These are phyloP conservation scores for Volvariella surrecta DNA, from an alignment of 1,284 basidiomycete genomes.

Conservation along the genomic window DNA sequence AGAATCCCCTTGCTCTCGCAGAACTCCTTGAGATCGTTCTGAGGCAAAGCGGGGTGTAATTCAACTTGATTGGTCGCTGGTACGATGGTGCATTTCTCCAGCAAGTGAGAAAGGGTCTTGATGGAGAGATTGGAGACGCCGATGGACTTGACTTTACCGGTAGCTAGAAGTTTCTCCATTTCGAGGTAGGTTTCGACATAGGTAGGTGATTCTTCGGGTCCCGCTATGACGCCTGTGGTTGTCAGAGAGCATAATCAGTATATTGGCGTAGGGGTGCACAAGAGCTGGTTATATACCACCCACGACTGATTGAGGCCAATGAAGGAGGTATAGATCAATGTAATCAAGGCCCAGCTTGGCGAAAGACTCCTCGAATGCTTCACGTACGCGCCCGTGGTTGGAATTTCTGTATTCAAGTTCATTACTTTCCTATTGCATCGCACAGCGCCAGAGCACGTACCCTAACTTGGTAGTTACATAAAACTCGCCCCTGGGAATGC, in stretches of 20 bases:
- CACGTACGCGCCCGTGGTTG: conserved; percentile 36
- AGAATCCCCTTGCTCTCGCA: too few species aligned
- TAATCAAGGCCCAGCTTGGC: too few species aligned
- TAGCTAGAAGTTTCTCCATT: conserved; percentile 41
- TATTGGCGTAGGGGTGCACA: too few species aligned
- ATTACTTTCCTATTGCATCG: neutral
- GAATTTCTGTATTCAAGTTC: conserved; percentile 13
- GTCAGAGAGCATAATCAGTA: too few species aligned
- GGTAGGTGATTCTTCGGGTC: too few species aligned
- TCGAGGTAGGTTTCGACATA: conserved; percentile 16
- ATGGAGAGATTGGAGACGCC: conserved; percentile 66
- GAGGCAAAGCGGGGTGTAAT: too few species aligned
- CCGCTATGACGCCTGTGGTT: too few species aligned
- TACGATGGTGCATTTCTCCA: conserved; percentile 29
- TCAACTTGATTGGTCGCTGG: conserved; percentile 50
- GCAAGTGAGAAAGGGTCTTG: conserved; percentile 33
- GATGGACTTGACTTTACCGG: conserved; percentile 45
- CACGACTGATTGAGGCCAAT: too few species aligned
- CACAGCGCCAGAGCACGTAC: conserved; percentile 13
- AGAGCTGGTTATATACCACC: too few species aligned
- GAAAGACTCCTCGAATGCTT: conserved; percentile 18
- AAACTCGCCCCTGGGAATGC: conserved; percentile 36
- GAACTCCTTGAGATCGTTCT: too few species aligned
- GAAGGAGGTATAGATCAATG: too few species aligned
- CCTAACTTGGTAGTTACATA: conserved; percentile 42